Evolutionary conservation across 768 basidiomycete species (phyloP), one percentile per base, ranked within the genome.

Genomic region (Pleurotus pulmonarius): DNA sequence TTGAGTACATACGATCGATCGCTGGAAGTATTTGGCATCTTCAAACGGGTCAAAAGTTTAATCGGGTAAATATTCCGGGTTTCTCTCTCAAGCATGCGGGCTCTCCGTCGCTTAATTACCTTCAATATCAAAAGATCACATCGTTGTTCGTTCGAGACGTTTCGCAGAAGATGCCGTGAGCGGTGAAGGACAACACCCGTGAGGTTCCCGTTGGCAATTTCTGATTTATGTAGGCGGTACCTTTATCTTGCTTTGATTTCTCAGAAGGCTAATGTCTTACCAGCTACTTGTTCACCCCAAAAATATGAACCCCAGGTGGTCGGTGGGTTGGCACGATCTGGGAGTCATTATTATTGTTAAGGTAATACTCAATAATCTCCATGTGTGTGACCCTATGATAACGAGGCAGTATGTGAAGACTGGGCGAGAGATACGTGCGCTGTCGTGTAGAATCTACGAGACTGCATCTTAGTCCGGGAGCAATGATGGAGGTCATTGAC

Each of bases 361-460:
- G 29, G 48, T 16, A 34, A 34, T 34, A 34, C 11, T 8, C 29
- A 34, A 49, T 29, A 49, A 15, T 49, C 25, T 49, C 48, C 48
- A 49, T 49, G 48, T 26, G 48, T 26, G 37, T 5, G 15, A 49
- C 48, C 48, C 48, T 49, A 49, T 26, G 48, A 49, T 49, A 49
- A 49, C 24, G 48, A 26, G 26, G 15, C 26, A 13, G 25, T 25
- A n/a, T 44, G 20, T 15, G 48, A 25, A 13, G 26, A n/a, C 16
- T 15, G 6, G 48, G 26, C 37, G 48, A 49, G 48, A 49, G 26
- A 26, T 7, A 12, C 20, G 20, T 11, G 9, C 26, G 20, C 9
- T 25, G 15, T 49, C 25, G 29, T 34, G 29, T 8, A 8, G 29
- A 34, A 34, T 34, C 29, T 49, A 12, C 25, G 34, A 15, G 29